Conservation (phyloP, 768 basidiomycete genomes). For the Kondoa malvinella region DNA sequence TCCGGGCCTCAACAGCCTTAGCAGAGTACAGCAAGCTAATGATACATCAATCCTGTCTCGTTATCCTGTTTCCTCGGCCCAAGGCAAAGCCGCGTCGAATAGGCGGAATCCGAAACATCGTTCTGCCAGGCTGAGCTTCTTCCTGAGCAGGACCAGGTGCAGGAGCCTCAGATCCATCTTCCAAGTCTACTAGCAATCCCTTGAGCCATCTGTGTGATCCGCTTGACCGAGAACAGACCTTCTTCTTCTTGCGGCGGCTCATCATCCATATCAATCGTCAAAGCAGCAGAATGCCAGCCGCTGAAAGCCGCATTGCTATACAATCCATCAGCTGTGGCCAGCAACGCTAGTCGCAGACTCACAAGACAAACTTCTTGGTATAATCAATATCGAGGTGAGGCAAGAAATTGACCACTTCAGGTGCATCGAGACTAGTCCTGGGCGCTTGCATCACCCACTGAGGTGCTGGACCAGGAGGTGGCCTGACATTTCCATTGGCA, state of each 20-base stretch:
- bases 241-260: not conserved
- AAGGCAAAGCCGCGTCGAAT: too few species aligned
- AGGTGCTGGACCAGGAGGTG: too few species aligned
- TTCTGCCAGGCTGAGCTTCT: too few species aligned
- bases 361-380: slow-evolving; percentile 4
- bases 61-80: too few species aligned
- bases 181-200: not conserved
- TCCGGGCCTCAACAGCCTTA: too few species aligned
- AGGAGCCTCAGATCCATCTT: not conserved
- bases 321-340: not conserved
- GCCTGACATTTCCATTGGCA: too few species aligned
- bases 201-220: not conserved
- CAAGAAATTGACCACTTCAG: slow-evolving; percentile 1
- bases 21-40: too few species aligned
- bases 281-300: slow-evolving; percentile 1
- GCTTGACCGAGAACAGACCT: not conserved
- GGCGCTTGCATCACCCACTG: too few species aligned
- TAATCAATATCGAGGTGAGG: not conserved
- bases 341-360: not conserved
- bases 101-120: too few species aligned
- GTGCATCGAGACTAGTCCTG: not conserved
- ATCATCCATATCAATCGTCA: slow-evolving; percentile 1
- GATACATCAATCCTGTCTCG: too few species aligned
- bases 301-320: not conserved
- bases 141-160: too few species aligned